Percentiles rank a stretch among this genome's conserved stretches.
Evolutionary conservation across 1,284 basidiomycete genomes (phyloP).

Genomic region (Tremellales sp.): DNA sequence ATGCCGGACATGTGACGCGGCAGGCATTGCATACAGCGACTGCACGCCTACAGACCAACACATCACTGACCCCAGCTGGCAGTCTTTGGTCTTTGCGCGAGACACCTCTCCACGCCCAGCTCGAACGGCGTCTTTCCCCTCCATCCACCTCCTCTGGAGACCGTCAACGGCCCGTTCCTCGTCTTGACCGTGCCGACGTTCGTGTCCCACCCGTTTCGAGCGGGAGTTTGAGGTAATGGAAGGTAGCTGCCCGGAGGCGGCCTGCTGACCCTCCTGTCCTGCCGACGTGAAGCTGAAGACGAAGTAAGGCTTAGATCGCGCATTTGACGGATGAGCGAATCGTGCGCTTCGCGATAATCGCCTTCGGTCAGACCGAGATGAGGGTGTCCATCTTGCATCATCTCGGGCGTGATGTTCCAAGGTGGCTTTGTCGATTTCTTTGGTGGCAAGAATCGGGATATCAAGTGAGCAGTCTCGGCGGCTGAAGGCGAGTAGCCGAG

Average conservation of each 20-base stretch:
- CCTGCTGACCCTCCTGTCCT: constrained; percentile 4
- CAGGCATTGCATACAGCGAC: not conserved
- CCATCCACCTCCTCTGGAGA: constrained; percentile 20
- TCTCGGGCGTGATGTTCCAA: constrained; percentile 26
- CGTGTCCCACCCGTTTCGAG: not conserved
- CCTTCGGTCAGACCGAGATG: constrained; percentile 35
- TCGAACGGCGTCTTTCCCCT: constrained; percentile 39
- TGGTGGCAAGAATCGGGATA: constrained; percentile 36
- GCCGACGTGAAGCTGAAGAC: not conserved
- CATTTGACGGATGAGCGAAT: constrained; percentile 33
- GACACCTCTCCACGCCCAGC: constrained; percentile 34
- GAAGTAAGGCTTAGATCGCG: constrained; percentile 13
- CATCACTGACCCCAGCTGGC: not conserved
- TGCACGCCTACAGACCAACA: not conserved
- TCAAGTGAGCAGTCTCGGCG: constrained; percentile 37
- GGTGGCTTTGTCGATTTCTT: constrained; percentile 18
- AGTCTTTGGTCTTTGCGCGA: constrained; percentile 32
- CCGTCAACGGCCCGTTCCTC: constrained; percentile 11
- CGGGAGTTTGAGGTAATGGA: not conserved
- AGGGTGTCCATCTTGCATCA: constrained; percentile 4
- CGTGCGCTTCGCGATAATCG: constrained; percentile 41
- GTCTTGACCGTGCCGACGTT: constrained; percentile 12
- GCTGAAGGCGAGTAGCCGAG: constrained; percentile 29
- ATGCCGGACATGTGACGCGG: not conserved
- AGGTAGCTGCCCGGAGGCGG: constrained; percentile 3